Percentiles rank a stretch among this genome's conserved stretches.
These are phyloP conservation scores for Baudoinia panamericana DNA, from an alignment of 495 filamentous ascomycete species.

Conservation along the genomic window DNA sequence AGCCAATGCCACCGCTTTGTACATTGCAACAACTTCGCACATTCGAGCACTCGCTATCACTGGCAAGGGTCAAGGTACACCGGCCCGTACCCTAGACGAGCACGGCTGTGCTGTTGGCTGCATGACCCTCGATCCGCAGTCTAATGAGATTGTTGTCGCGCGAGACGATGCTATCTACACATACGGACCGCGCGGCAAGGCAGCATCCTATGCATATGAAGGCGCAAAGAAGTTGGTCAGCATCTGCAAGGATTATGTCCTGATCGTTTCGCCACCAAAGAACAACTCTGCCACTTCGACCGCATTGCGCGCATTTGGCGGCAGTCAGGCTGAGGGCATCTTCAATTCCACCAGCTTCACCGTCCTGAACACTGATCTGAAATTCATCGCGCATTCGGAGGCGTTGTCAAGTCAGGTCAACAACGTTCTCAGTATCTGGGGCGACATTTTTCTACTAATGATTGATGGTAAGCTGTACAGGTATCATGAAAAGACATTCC, in stretches of 20 bases:
- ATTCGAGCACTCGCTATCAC: constrained; percentile 75
- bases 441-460: constrained; percentile 73
- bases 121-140: constrained; percentile 71
- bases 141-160: constrained; percentile 75
- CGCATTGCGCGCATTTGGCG: constrained; percentile 50
- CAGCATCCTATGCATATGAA: constrained; percentile 79
- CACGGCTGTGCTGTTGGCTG: constrained; percentile 80
- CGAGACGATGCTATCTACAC: constrained; percentile 91
- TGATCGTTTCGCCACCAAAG: constrained; percentile 69
- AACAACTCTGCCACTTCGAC: constrained; percentile 38
- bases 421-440: constrained; percentile 75
- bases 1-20: constrained; percentile 60
- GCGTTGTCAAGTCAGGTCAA: constrained; percentile 65
- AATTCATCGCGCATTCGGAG: constrained; percentile 84
- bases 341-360: constrained; percentile 78
- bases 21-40: constrained; percentile 82
- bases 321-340: constrained; percentile 53
- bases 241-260: constrained; percentile 75
- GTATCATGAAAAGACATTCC: constrained; percentile 82
- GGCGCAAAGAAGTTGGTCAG: constrained; percentile 72
- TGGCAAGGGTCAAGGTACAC: constrained; percentile 77
- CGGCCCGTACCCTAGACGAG: constrained; percentile 75
- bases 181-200: constrained; percentile 74
- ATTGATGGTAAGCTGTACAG: constrained; percentile 83
- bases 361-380: constrained; percentile 75